These are phyloP conservation scores for Cladophialophora bantiana DNA, from an alignment of 2,329 filamentous ascomycete genomes.

Conservation along the genomic window DNA sequence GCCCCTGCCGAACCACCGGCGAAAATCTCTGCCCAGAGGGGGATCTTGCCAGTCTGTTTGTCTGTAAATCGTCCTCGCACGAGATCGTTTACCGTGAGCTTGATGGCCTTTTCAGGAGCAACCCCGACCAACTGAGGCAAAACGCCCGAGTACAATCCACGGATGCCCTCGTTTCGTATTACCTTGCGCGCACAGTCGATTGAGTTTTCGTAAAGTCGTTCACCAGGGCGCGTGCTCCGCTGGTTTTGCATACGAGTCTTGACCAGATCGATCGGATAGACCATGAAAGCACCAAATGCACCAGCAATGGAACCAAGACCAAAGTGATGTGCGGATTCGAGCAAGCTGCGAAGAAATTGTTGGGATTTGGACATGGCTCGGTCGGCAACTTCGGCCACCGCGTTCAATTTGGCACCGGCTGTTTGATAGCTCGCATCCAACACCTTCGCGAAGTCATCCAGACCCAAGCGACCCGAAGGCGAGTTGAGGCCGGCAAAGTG, in stretches of 20 bases:
- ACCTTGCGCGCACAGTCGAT: slow-evolving; percentile 95
- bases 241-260: slow-evolving; percentile 99
- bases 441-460: slow-evolving; percentile 90
- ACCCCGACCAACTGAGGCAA: slow-evolving; percentile 95
- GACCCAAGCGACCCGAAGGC: slow-evolving; percentile 80
- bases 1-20: slow-evolving; percentile 88
- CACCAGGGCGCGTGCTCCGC: slow-evolving; percentile 78
- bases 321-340: slow-evolving; percentile 90
- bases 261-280: slow-evolving; percentile 97
- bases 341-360: slow-evolving; percentile 66
- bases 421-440: slow-evolving; percentile 91
- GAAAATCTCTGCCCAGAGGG: slow-evolving; percentile 74
- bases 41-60: slow-evolving; percentile 75
- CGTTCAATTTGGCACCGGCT: slow-evolving; percentile 58
- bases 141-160: slow-evolving; percentile 91
- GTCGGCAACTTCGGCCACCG: slow-evolving; percentile 49
- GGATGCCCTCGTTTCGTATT: slow-evolving; percentile 86
- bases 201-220: slow-evolving; percentile 95
- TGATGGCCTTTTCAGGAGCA: slow-evolving; percentile 99
- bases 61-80: slow-evolving; percentile 79
- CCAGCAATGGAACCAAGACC: slow-evolving; percentile 86
- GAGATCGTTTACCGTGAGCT: slow-evolving; percentile 96
- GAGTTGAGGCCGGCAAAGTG: slow-evolving; percentile 95
- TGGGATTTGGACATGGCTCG: slow-evolving; percentile 64
- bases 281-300: slow-evolving; percentile 98